phyloP scores from a whole-genome alignment of 2,329 filamentous ascomycete species.

The Trichoderma atrobrunneum region DNA sequence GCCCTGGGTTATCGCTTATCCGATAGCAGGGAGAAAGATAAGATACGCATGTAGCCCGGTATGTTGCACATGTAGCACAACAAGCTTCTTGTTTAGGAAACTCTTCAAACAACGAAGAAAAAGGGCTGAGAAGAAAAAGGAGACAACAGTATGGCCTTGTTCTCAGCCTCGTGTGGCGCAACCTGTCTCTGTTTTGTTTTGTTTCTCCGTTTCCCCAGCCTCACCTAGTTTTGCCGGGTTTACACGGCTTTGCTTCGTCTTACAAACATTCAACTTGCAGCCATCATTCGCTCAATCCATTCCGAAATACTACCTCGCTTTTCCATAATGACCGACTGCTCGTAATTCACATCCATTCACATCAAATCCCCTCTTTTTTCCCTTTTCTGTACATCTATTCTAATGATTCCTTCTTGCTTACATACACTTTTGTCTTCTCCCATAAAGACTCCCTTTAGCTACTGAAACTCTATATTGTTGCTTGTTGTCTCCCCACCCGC shows the following conservation, averaged over 20 bases:
- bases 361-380: background rate
- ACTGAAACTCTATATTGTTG: background rate
- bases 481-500: background rate
- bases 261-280: background rate
- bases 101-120: background rate
- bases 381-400: background rate
- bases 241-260: background rate
- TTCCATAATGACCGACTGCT: background rate
- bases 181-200: background rate
- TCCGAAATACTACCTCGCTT: background rate
- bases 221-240: background rate
- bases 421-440: background rate
- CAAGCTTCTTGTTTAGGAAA: background rate
- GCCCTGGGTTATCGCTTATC: background rate
- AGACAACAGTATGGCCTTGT: background rate
- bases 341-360: background rate
- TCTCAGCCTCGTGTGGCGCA: slow-evolving; percentile 10
- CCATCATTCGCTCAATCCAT: background rate
- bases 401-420: background rate
- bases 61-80: background rate
- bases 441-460: too few species aligned
- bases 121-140: background rate
- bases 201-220: background rate
- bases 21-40: background rate
- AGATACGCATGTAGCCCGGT: background rate